These are phyloP conservation scores for Fusarium xylarioides DNA, from an alignment of 2,329 filamentous ascomycete genomes.

Conservation along the genomic window DNA sequence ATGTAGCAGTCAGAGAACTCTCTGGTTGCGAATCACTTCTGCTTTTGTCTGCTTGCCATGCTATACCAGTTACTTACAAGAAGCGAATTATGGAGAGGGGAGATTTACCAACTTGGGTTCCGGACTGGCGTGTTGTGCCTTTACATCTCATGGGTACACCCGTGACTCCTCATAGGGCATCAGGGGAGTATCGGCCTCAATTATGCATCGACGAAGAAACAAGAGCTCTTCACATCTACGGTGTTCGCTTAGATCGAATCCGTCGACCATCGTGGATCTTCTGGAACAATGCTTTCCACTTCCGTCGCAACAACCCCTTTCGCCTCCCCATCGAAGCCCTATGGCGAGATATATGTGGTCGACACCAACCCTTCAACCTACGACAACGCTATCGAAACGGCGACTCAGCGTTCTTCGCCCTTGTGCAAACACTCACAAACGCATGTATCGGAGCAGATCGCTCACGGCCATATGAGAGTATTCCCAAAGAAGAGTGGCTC, in stretches of 20 bases:
- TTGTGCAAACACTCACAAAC: constrained; percentile 49
- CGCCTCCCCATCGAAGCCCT: constrained; percentile 43
- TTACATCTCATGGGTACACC: constrained; percentile 47
- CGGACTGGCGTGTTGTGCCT: constrained; percentile 49
- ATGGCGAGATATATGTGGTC: constrained; percentile 44
- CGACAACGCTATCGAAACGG: constrained; percentile 39
- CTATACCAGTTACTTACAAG: constrained; percentile 16
- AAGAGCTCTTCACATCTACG: constrained; percentile 41
- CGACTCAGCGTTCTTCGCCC: constrained; percentile 45
- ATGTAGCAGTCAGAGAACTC: constrained; percentile 46
- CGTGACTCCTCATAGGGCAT: constrained; percentile 45
- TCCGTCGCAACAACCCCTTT: constrained; percentile 16
- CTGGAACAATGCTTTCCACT: constrained; percentile 45
- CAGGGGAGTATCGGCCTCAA: constrained; percentile 39
- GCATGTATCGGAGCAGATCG: constrained; percentile 44
- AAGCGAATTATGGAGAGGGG: constrained; percentile 3
- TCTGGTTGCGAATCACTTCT: constrained; percentile 43
- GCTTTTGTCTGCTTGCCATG: constrained; percentile 44
- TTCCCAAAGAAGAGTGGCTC: constrained; percentile 43
- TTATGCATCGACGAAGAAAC: constrained; percentile 40
- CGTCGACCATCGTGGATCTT: constrained; percentile 42
- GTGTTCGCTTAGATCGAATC: constrained; percentile 43
- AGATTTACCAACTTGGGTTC: constrained; percentile 49
- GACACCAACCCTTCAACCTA: constrained; percentile 36
- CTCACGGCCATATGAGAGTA: constrained; percentile 36